Base-by-base conservation (phyloP, 306 rosid species). In the Prunus mira region DNA sequence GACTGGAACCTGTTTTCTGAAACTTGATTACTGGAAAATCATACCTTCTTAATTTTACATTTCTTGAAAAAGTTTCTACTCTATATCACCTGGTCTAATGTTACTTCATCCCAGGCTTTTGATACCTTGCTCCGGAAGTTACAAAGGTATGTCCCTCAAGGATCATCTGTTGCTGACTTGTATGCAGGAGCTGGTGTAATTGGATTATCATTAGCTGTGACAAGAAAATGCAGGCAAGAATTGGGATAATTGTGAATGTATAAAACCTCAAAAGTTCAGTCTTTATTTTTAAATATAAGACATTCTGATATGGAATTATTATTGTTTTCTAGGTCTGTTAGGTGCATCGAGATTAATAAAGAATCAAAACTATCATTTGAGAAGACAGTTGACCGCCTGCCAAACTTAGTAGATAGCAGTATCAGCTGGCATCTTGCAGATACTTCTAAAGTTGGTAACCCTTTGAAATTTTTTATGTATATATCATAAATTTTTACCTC, bases 121-220 rank as follows among this genome's bases (percentile, higher is more conserved):
- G 90, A 95, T 71, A 30, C 72, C 85, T 82, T 95, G 83, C 96
- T 95, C 67, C 96, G 82, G 76, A 95, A 89, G 92, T 83, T 95
- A 75, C 97, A 89, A 28, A 92, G 83, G 78, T 89, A 95, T 84
- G 97, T 95, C 69, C 98, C 96, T 61, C 82, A 85, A 79, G 93
- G 93, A 73, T 76, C 98, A 76, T 84, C 96, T 85, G 96, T 95
- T 72, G 83, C 93, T 65, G 98, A 95, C 82, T 84, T 95, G 82
- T 95, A 95, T 83, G 97, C 98, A 72, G 97, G 97, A 80, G 97
- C 96, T 56, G 98, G 98, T 78, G 97, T 83, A 62, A 95, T 95
- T 72, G 98, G 98, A 68, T 81, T 92, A 79, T 94, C 98, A 79
- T 84, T 94, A 73, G 98, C 98, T 62, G 89, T 87, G 79, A 72